phyloP scores from a whole-genome alignment of 495 filamentous ascomycete species.

The Cercophora sp. region DNA sequence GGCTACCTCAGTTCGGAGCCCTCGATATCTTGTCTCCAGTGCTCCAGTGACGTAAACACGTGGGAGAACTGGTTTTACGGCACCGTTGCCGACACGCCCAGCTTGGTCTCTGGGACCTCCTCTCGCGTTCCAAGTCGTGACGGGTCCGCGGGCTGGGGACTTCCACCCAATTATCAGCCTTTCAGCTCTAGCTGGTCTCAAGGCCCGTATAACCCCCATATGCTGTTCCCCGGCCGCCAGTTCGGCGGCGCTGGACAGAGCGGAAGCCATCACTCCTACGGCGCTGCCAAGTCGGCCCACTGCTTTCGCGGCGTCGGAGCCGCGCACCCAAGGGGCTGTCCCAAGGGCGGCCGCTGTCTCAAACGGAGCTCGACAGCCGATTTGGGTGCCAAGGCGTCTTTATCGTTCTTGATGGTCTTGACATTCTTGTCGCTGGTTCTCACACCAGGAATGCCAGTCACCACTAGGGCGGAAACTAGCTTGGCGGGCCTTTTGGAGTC shows the following conservation, averaged over 20 bases:
- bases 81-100: background rate
- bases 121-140: constrained; percentile 8
- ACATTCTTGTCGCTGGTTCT: background rate
- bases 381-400: too few species aligned
- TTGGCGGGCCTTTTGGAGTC: too few species aligned
- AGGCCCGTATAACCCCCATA: background rate
- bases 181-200: background rate
- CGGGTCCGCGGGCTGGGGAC: background rate
- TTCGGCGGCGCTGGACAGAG: background rate
- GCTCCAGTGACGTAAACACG: background rate
- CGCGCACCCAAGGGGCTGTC: background rate
- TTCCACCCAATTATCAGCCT: background rate
- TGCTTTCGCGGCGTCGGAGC: background rate
- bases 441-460: too few species aligned
- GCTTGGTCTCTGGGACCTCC: background rate
- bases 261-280: background rate
- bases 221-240: background rate
- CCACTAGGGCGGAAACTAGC: too few species aligned
- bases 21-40: background rate
- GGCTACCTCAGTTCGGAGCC: background rate
- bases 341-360: too few species aligned
- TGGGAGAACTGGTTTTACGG: constrained; percentile 12
- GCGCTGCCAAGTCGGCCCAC: background rate
- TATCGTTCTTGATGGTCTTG: background rate
- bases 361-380: too few species aligned